These are phyloP conservation scores for Neurospora crassa DNA, from an alignment of 2,329 filamentous ascomycete species.

Conservation along the genomic window DNA sequence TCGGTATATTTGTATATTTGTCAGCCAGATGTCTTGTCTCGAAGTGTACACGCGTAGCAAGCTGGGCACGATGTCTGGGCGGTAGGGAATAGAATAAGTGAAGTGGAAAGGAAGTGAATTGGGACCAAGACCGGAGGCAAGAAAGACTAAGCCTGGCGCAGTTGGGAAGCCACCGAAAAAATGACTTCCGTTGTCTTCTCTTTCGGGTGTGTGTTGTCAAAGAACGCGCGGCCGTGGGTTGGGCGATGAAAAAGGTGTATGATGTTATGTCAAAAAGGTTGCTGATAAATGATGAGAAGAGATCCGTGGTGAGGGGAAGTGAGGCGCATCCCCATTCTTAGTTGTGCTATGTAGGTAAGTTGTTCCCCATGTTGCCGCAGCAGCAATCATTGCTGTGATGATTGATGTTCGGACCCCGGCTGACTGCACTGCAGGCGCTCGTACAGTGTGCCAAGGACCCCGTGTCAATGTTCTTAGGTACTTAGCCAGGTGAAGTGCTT, in stretches of 20 bases:
- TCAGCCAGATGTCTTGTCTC: neutral
- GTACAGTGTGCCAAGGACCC: conserved; percentile 5
- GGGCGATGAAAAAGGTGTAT: neutral
- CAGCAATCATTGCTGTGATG: neutral
- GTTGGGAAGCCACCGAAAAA: neutral
- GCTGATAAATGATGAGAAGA: neutral
- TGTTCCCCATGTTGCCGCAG: neutral
- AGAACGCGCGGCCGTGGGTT: neutral
- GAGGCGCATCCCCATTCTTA: neutral
- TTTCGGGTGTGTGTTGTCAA: neutral
- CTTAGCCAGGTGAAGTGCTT: neutral
- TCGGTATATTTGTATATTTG: no score
- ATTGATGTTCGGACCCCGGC: neutral
- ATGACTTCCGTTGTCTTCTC: neutral
- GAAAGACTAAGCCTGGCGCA: neutral
- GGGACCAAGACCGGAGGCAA: neutral
- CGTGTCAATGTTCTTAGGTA: neutral
- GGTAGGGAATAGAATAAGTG: neutral
- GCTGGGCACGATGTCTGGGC: neutral
- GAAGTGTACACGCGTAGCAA: neutral
- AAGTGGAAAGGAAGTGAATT: neutral
- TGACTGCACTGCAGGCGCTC: neutral
- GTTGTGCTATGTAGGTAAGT: no score
- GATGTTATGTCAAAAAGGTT: neutral
- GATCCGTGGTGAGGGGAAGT: neutral